Base-by-base conservation (phyloP, 2,329 filamentous ascomycete species). In the Pseudogymnoascus pannorum region DNA sequence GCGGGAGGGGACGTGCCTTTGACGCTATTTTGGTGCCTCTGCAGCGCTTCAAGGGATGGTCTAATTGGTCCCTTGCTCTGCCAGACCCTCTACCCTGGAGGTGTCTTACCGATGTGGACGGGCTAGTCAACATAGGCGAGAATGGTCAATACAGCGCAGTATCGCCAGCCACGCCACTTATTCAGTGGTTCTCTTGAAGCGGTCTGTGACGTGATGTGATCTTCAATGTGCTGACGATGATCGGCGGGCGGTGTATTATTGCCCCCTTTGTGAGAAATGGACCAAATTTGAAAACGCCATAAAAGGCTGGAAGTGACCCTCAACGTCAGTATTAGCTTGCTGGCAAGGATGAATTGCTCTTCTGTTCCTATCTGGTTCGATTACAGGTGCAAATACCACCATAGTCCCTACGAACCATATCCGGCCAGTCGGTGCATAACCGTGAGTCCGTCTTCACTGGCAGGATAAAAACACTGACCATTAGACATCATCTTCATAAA, bases 11-110 rank as follows among this genome's bases (percentile, higher is more conserved):
- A 20, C 48, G 48, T 54, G 48, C 26, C 48, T 29, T 54, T 54
- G 48, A 54, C 48, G 24, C 48, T 54, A 54, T 54, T 54, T 54
- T 54, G 48, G 48, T 54, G 9, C 26, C 48, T 54, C 48, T 31
- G 11, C 26, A 54, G 48, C 48, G 48, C 48, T 54, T 54, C 48
- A 54, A 33, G 48, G n/a, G 31, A 5, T 24, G n/a, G 48, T 54
- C 48, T 31, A 2, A 54, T 54, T 54, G 48, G 48, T 33, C 48
- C 48, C 26, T 54, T 14, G 48, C 48, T 54, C 48, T 18, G 26
- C 48, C 18, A 54, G 5, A 24, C 48, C 48, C 48, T 54, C 44
- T 2, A 4, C 24, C 44, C 26, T 31, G 44, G 44, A n/a, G 24
- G n/a, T 54, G 44, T 54, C 44, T 51, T 16, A 54, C 24, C 29